These are phyloP conservation scores for Aspergillus thermomutatus DNA, from an alignment of 2,329 filamentous ascomycete genomes.

Conservation along the genomic window DNA sequence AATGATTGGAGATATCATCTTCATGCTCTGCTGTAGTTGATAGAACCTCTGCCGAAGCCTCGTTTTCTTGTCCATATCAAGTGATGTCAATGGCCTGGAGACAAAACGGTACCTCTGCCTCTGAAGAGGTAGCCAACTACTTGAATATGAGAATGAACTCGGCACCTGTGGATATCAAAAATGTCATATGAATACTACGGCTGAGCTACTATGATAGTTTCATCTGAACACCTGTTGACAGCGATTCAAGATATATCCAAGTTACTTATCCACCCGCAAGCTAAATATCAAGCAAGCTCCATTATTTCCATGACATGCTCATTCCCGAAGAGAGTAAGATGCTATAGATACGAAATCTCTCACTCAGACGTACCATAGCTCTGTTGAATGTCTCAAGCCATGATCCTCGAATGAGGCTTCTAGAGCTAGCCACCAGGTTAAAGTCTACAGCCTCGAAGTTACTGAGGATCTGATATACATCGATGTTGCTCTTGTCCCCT, in stretches of 20 bases:
- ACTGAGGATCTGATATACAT: no score
- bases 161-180: not conserved
- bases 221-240: no score
- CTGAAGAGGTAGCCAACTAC: not conserved
- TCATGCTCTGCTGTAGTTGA: not conserved
- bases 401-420: not conserved
- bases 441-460: not conserved
- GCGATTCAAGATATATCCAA: not conserved
- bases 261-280: not conserved
- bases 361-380: not conserved
- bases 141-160: not conserved
- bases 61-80: no score
- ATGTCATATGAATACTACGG: no score
- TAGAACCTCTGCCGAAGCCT: not conserved
- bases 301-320: not conserved
- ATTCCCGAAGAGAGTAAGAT: not conserved
- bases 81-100: no score
- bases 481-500: not conserved
- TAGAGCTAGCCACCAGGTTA: not conserved
- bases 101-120: not conserved
- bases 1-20: not conserved
- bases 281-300: no score
- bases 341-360: not conserved
- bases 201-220: no score
- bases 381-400: not conserved